phyloP scores from a whole-genome alignment of 73 alveolate genomes.

The Effrenium voratum region DNA sequence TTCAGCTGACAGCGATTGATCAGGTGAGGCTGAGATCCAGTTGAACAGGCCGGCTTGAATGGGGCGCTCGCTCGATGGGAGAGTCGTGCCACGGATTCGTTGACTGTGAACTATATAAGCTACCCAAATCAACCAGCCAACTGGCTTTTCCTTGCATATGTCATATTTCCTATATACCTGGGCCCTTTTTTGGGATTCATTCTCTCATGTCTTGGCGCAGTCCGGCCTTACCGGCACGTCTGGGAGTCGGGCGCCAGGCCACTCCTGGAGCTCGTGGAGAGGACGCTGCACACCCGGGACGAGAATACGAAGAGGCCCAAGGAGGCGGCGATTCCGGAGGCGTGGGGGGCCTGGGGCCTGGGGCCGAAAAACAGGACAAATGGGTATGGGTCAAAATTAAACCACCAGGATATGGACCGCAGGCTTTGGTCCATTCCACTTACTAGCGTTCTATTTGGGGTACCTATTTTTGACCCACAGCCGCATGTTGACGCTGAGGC shows the following conservation, averaged over 20 bases:
- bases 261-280: slow-evolving; percentile 63
- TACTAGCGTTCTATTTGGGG: too few relatives aligned
- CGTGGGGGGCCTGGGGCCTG: too few relatives aligned
- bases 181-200: not conserved
- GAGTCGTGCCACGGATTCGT: not conserved
- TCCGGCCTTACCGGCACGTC: not conserved
- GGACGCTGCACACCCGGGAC: slow-evolving; percentile 53
- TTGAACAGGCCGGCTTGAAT: slow-evolving; percentile 25
- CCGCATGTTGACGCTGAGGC: too few relatives aligned
- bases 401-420: too few relatives aligned
- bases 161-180: not conserved
- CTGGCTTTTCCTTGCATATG: not conserved
- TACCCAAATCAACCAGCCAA: not conserved
- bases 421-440: too few relatives aligned
- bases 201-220: not conserved
- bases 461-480: too few relatives aligned
- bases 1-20: too few relatives aligned
- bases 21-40: slow-evolving; percentile 88
- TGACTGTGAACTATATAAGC: not conserved
- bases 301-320: slow-evolving; percentile 15
- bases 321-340: slow-evolving; percentile 11
- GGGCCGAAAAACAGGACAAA: too few relatives aligned
- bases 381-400: too few relatives aligned
- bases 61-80: not conserved
- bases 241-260: slow-evolving; percentile 33